Percentiles rank a stretch among this genome's conserved stretches.
Evolutionary conservation across 345 rosid species (phyloP).

Genomic region (Boechera stricta): DNA sequence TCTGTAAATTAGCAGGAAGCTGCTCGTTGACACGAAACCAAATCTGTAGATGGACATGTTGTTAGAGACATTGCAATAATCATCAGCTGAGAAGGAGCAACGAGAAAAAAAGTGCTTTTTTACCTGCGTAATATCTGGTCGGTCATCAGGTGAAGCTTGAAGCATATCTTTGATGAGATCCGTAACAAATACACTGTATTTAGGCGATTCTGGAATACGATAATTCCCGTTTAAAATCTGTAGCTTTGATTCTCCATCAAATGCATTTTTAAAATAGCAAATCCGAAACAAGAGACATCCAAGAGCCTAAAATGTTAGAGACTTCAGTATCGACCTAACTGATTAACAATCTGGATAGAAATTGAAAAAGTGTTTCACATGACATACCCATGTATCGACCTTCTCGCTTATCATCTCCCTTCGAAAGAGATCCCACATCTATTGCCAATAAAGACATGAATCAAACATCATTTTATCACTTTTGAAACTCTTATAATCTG

Average conservation of each 20-base stretch:
- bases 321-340: slow-evolving; percentile 29
- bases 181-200: slow-evolving; percentile 65
- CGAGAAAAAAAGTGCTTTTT: slow-evolving; percentile 68
- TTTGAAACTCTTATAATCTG: slow-evolving; percentile 37
- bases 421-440: slow-evolving; percentile 99
- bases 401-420: slow-evolving; percentile 92
- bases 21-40: slow-evolving; percentile 98
- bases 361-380: slow-evolving; percentile 17
- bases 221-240: slow-evolving; percentile 95
- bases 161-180: slow-evolving; percentile 89
- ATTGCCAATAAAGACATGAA: slow-evolving; percentile 46
- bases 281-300: slow-evolving; percentile 97
- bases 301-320: slow-evolving; percentile 68
- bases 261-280: slow-evolving; percentile 92
- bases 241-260: slow-evolving; percentile 97
- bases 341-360: not conserved
- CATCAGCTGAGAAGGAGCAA: slow-evolving; percentile 70
- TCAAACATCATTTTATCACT: slow-evolving; percentile 40
- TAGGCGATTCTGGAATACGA: slow-evolving; percentile 84
- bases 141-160: slow-evolving; percentile 85
- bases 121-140: slow-evolving; percentile 99
- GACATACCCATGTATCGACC: slow-evolving; percentile 97
- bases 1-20: slow-evolving; percentile 74
- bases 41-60: slow-evolving; percentile 67
- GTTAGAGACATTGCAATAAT: slow-evolving; percentile 62